Conservation (phyloP, 106 monocot genomes). For the Dioscorea dumetorum region DNA sequence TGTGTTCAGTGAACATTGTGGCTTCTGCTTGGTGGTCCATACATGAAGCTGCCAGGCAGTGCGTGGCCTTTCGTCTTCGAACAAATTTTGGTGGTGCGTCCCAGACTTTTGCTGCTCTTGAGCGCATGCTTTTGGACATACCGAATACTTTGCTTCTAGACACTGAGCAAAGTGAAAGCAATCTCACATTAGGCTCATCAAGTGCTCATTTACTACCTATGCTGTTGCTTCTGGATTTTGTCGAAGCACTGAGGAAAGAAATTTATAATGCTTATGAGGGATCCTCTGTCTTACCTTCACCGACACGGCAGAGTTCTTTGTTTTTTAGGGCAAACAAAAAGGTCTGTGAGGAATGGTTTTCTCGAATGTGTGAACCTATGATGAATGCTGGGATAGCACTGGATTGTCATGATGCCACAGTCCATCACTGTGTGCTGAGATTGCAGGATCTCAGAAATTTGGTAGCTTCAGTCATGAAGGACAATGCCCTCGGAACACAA, state of each 20-base stretch:
- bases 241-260: conserved; percentile 94
- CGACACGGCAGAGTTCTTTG: conserved; percentile 65
- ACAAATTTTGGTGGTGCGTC: conserved; percentile 92
- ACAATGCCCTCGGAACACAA: conserved; percentile 29
- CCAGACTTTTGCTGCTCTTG: conserved; percentile 95
- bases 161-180: conserved; percentile 51
- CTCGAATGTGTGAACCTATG: conserved; percentile 96
- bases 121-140: conserved; percentile 93
- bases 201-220: conserved; percentile 75
- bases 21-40: conserved; percentile 94
- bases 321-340: conserved; percentile 93
- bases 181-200: conserved; percentile 42
- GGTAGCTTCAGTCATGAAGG: conserved; percentile 41
- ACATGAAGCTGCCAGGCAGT: conserved; percentile 84
- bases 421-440: conserved; percentile 60
- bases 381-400: conserved; percentile 87
- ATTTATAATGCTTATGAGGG: conserved; percentile 98
- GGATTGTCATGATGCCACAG: conserved; percentile 64
- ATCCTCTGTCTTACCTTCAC: conserved; percentile 52
- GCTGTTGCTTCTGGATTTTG: conserved; percentile 83
- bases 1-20: conserved; percentile 67
- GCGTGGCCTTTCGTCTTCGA: conserved; percentile 77
- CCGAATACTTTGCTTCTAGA: conserved; percentile 57
- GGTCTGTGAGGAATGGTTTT: conserved; percentile 99
- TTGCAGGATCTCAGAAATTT: conserved; percentile 63